These are phyloP conservation scores for Canna indica DNA, from an alignment of 176 grass and related monocot genomes.

Conservation along the genomic window DNA sequence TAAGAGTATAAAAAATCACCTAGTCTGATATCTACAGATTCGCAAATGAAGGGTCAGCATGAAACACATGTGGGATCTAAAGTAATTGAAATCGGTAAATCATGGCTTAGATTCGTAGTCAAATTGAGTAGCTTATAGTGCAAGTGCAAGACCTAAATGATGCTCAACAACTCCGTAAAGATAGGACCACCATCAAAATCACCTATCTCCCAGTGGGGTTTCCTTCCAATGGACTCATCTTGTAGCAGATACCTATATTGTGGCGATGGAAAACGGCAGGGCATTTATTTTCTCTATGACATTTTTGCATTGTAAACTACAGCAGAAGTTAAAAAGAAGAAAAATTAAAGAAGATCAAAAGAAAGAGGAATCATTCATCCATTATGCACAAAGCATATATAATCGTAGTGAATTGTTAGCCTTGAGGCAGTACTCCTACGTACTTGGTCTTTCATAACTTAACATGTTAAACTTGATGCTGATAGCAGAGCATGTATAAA, in stretches of 20 bases:
- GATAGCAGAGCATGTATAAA: not conserved
- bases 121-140: not conserved
- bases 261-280: not conserved
- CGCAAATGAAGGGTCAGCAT: not conserved
- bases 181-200: not conserved
- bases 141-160: not conserved
- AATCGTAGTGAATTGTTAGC: not conserved
- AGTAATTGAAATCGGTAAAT: not conserved
- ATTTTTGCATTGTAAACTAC: not conserved
- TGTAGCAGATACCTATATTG: not conserved
- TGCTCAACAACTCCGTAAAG: not conserved
- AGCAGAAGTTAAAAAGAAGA: not conserved
- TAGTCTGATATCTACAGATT: not conserved
- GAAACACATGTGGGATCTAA: not conserved
- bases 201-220: not conserved
- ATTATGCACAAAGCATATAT: not conserved
- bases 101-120: not conserved
- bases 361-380: not conserved
- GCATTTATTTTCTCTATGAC: too few relatives aligned
- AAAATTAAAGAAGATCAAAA: not conserved
- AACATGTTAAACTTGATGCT: not conserved
- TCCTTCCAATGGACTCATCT: not conserved
- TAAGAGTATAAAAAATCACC: too few relatives aligned
- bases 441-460: not conserved
- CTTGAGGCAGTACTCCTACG: not conserved